Evolutionary conservation across 2,329 filamentous ascomycete genomes (phyloP), one percentile per base, ranked within the genome.

Genomic region (Ceratocystiopsis sp.): DNA sequence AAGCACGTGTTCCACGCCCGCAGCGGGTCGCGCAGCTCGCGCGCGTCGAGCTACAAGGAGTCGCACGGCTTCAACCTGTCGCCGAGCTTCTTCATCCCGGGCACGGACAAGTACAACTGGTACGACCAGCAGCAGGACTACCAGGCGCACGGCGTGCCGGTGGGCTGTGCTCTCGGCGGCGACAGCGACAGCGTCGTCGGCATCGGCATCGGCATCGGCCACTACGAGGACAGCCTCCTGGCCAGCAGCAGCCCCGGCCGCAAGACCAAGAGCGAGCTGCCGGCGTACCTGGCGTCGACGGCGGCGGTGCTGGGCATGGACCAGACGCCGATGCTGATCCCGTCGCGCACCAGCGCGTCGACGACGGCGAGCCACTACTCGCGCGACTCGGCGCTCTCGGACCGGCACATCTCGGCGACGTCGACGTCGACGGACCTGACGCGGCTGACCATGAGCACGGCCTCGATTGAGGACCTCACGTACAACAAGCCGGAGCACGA

Each of bases 31-130:
- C 45, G 42, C 57, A 32, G 57, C 59, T 73, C 73, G 3, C 62
- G 64, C 14, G 62, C 65, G 0, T 69, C 66, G 2, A 74, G 65
- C 53, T 76, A 73, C 54, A 69, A 68, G 50, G 74, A 78, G 54
- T 68, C 67, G 0, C 69, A 76, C 44, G 71, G 69, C 14, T 76
- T 77, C 52, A 66, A 62, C 37, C 57, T 78, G 33, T 78, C 75
- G 9, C 75, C 75, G 0, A 71, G 71, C 4, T 61, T 79, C n/a
- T 62, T 79, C 41, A 75, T 79, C 42, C 74, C 75, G 13, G 48
- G 46, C 35, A 58, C 62, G 39, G 75, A 80, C 42, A 75, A 69
- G 29, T 51, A 48, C 44, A 41, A 42, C 3, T 32, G 21, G 19
- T 45, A 37, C 50, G 66, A 71, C 42, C 64, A 29, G 25, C 25